A percentile compares a stretch with the other conserved stretches of the same genome.
Evolutionary conservation across 2,329 filamentous ascomycete genomes (phyloP).

Genomic region (Ophiostoma perfectum): DNA sequence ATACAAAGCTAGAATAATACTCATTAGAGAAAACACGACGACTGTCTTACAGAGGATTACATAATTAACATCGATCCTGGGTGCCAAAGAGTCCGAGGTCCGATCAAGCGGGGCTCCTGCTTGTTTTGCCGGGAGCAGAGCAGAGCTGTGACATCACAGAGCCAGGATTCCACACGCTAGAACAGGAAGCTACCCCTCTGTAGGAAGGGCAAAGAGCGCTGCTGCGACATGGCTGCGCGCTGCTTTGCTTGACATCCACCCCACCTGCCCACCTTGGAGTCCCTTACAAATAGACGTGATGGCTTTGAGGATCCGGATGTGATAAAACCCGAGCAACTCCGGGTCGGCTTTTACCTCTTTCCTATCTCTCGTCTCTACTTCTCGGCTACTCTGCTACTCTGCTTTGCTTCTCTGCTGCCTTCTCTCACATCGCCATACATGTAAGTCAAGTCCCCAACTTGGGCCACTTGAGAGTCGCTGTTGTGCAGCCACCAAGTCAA

Average conservation of each 20-base stretch:
- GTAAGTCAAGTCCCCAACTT: background rate
- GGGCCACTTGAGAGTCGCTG: background rate
- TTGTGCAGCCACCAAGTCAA: background rate
- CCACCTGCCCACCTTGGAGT: conserved; percentile 1
- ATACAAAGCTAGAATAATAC: too few relatives aligned
- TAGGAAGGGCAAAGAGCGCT: background rate
- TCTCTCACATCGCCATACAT: background rate
- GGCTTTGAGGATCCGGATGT: background rate
- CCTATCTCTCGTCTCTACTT: background rate
- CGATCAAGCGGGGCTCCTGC: conserved; percentile 3
- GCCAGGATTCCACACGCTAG: conserved; percentile 7
- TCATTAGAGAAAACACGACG: background rate
- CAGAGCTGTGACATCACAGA: background rate
- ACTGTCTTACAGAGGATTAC: background rate
- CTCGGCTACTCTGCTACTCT: background rate
- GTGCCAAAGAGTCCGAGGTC: background rate
- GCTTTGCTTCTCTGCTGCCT: background rate
- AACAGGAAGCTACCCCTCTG: conserved; percentile 8
- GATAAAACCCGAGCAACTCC: conserved; percentile 1
- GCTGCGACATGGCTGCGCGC: too few relatives aligned
- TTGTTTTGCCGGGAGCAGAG: background rate
- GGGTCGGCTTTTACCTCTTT: background rate
- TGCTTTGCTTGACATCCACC: background rate
- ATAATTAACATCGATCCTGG: background rate
- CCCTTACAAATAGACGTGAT: conserved; percentile 6